Evolutionary conservation across 441 rosid species (phyloP).

Genomic region (Pelargonium fulgidum): DNA sequence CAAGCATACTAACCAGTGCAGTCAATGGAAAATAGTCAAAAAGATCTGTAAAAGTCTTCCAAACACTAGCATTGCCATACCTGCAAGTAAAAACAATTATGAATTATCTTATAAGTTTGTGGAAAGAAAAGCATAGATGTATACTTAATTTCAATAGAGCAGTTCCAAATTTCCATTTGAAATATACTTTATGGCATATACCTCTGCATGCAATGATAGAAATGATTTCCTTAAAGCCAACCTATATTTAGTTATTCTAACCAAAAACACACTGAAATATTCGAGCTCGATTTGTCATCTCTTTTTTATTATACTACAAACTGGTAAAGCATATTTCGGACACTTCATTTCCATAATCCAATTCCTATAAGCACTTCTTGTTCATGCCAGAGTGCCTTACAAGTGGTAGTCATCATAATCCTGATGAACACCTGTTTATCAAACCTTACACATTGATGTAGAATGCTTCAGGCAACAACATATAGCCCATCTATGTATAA

Average conservation of each 20-base stretch:
- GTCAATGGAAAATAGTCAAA: slow-evolving; percentile 91
- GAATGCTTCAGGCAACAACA: neutral
- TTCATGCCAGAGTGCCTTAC: neutral
- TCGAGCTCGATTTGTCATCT: neutral
- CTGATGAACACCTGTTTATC: neutral
- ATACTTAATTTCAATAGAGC: neutral
- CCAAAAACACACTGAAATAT: neutral
- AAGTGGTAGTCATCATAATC: neutral
- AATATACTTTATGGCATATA: neutral
- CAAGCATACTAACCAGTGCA: slow-evolving; percentile 65
- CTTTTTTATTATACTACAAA: neutral
- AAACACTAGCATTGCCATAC: slow-evolving; percentile 85
- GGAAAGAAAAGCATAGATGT: neutral
- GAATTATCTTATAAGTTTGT: neutral
- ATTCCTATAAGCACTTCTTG: neutral
- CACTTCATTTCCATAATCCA: neutral
- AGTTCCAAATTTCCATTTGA: neutral
- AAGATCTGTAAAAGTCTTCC: slow-evolving; percentile 90
- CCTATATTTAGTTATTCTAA: neutral
- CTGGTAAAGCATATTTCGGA: neutral
- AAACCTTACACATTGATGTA: slow-evolving; percentile 1
- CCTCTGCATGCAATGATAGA: neutral
- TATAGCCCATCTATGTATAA: neutral
- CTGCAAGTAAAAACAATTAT: slow-evolving; percentile 34
- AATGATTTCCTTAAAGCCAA: neutral